Evolutionary conservation across 768 basidiomycete genomes (phyloP), one percentile per base, ranked within the genome.

Genomic region (Lactarius pseudohatsudake): DNA sequence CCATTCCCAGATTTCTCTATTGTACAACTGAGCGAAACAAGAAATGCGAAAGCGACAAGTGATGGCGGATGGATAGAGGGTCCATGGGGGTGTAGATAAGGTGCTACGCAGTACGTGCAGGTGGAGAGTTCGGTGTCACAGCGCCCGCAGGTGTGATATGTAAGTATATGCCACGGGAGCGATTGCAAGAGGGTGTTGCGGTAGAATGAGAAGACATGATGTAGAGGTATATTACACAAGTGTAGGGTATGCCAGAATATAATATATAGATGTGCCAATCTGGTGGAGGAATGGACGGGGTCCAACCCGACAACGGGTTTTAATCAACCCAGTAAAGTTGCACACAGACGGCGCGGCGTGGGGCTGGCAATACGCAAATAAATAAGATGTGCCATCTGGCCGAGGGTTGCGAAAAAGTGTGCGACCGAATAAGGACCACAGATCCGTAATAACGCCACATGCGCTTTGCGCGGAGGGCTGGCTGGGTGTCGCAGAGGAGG

Each of bases 221-320:
- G 57, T 57, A 22, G 40, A 68, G 68, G 68, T 64, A 65, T 66
- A 70, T 70, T 70, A 70, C 68, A 65, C 41, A 43, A 59, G 20
- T 64, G 61, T 70, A 70, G 59, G 70, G 64, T 70, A 70, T 70
- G 68, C 55, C 59, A 59, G 59, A 58, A 40, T 58, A 43, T 40
- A 50, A 68, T 66, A 68, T 41, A 66, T 61, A 61, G 54, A 41
- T 61, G 32, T 41, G 55, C 56, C 26, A 26, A 59, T 40, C 58
- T 43, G 43, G 30, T 47, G 28, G 34, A 53, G 30, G 65, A 36
- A 38, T 50, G 50, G 50, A 53, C 50, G 61, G 62, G 43, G 59
- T 59, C 47, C 22, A 66, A 67, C 50, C 38, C 53, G 47, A 67
- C 40, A 28, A 59, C 45, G 36, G 57, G 55, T 36, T 36, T 57